These are phyloP conservation scores for Limnanthes douglasii DNA, from an alignment of 345 rosid species.

Conservation along the genomic window DNA sequence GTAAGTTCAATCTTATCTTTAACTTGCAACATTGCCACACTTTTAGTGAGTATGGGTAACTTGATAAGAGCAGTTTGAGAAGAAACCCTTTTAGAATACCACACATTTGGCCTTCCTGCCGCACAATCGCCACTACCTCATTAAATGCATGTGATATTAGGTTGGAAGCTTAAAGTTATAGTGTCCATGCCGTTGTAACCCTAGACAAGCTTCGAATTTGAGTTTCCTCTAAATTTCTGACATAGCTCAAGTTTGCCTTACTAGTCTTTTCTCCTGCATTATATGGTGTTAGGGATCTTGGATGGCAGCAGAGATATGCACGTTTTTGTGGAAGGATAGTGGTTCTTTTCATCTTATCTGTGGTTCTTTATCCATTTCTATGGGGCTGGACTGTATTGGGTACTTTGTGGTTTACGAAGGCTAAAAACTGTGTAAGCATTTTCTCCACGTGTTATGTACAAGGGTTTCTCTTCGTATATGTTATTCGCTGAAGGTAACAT, in stretches of 20 bases:
- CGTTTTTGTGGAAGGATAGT: constrained; percentile 86
- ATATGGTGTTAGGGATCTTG: constrained; percentile 59
- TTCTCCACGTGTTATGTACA: background rate
- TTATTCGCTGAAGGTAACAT: constrained; percentile 3
- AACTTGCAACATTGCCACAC: background rate
- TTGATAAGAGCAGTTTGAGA: too few relatives aligned
- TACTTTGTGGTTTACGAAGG: constrained; percentile 71
- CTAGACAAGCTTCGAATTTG: too few relatives aligned
- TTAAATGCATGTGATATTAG: background rate
- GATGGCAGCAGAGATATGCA: constrained; percentile 90
- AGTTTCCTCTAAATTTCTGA: background rate
- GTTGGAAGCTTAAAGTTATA: background rate
- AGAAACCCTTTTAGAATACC: too few relatives aligned
- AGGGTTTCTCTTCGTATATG: background rate
- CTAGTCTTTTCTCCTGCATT: constrained; percentile 2
- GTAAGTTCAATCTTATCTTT: constrained; percentile 38
- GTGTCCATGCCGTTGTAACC: too few relatives aligned
- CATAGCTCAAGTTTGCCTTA: background rate
- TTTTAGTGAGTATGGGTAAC: too few relatives aligned
- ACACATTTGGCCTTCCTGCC: too few relatives aligned
- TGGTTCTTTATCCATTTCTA: constrained; percentile 77
- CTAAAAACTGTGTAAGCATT: constrained; percentile 63
- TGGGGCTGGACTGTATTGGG: constrained; percentile 97
- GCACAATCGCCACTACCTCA: background rate
- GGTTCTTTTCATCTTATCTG: constrained; percentile 58